Conservation (phyloP, 2,329 filamentous ascomycete species). For the Pseudogymnoascus sp. region DNA sequence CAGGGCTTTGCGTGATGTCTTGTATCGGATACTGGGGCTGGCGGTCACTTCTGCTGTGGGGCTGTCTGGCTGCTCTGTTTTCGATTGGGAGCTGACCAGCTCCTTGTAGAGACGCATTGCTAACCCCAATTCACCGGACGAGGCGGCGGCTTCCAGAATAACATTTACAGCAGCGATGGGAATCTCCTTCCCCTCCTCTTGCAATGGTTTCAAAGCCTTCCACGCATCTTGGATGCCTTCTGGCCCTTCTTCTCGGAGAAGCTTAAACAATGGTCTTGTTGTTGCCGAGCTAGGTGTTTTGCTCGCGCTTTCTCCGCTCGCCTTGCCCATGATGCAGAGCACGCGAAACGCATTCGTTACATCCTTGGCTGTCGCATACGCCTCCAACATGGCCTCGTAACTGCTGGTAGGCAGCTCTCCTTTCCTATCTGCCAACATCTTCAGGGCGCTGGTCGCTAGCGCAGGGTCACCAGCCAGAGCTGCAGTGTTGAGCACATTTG, state of each 20-base stretch:
- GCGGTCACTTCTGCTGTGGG: not conserved
- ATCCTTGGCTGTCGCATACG: slow-evolving; percentile 55
- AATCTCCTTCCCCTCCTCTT: slow-evolving; percentile 39
- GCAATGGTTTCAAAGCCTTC: slow-evolving; percentile 47
- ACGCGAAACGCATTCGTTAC: slow-evolving; percentile 59
- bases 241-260: slow-evolving; percentile 41
- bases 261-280: slow-evolving; percentile 53
- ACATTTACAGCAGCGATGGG: slow-evolving; percentile 44
- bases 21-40: not conserved
- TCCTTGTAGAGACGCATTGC: slow-evolving; percentile 55
- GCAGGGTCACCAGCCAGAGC: slow-evolving; percentile 57
- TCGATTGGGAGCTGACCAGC: slow-evolving; percentile 36
- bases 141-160: slow-evolving; percentile 26
- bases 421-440: slow-evolving; percentile 51
- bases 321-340: slow-evolving; percentile 64
- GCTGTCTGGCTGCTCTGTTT: not conserved
- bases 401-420: slow-evolving; percentile 57
- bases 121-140: slow-evolving; percentile 36
- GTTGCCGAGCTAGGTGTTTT: slow-evolving; percentile 43
- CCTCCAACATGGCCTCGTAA: slow-evolving; percentile 70
- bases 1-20: not conserved
- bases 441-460: slow-evolving; percentile 64
- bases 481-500: slow-evolving; percentile 64
- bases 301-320: slow-evolving; percentile 38
- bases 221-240: slow-evolving; percentile 45